Percentiles rank a stretch among this genome's conserved stretches.
Evolutionary conservation across 1,284 basidiomycete species (phyloP).

Genomic region (Cystobasidiaceae sp.): DNA sequence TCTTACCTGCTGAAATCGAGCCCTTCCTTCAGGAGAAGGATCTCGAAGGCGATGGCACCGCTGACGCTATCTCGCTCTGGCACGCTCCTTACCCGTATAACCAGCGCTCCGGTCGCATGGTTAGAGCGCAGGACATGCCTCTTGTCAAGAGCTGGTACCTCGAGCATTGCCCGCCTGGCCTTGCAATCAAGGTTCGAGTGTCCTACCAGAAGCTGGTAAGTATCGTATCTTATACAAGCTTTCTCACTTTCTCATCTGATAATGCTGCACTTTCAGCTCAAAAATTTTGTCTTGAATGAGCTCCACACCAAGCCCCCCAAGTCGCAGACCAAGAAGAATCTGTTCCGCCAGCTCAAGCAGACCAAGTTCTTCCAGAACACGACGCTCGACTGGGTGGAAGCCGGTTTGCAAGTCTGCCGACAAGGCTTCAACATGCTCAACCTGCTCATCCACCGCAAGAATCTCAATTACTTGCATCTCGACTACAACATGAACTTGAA

Average conservation of each 20-base stretch:
- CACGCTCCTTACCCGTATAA: conserved; percentile 98
- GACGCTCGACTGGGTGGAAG: conserved; percentile 97
- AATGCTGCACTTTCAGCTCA: conserved; percentile 53
- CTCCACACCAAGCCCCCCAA: conserved; percentile 83
- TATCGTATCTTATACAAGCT: background rate
- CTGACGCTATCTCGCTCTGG: conserved; percentile 96
- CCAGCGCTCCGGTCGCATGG: conserved; percentile 83
- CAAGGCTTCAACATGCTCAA: conserved; percentile 99
- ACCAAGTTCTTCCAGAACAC: conserved; percentile 99
- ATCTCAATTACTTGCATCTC: conserved; percentile 65
- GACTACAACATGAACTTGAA: conserved; percentile 51
- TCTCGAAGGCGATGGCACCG: conserved; percentile 75
- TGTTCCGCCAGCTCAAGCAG: conserved; percentile 91
- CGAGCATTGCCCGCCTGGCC: conserved; percentile 93
- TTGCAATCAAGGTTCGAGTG: conserved; percentile 96
- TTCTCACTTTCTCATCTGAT: background rate
- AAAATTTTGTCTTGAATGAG: conserved; percentile 93
- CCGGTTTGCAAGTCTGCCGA: conserved; percentile 93
- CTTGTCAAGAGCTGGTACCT: conserved; percentile 92
- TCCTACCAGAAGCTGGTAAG: conserved; percentile 88
- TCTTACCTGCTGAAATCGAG: conserved; percentile 70
- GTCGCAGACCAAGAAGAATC: conserved; percentile 94
- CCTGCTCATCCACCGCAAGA: conserved; percentile 98
- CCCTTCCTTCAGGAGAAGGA: conserved; percentile 80
- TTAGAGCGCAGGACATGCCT: conserved; percentile 90